Evolutionary conservation across 148 eudicot genomes (phyloP), one percentile per base, ranked within the genome.

Genomic region (Vaccinium myrtillus): DNA sequence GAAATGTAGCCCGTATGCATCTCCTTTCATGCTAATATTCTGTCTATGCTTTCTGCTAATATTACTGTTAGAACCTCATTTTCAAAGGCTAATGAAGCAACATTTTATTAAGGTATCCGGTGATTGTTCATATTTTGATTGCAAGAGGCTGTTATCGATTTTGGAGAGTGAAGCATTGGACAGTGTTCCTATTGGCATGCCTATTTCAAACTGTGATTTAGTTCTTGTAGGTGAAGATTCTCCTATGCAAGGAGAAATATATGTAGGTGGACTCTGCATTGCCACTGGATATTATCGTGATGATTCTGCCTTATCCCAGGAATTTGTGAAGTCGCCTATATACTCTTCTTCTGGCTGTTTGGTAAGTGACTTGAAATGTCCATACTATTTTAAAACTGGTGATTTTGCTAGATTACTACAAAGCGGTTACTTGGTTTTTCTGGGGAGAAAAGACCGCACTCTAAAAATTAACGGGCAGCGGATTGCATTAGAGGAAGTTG

Each of bases 51-150:
- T 80, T 3, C 50, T 27, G 30, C 19, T 82, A 70, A 59, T 81
- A 19, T 65, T 80, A 15, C 80, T 59, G 18, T 32, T 81, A 18
- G n/a, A 5, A 18, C 53, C 46, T 70, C 7, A 78, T 73, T 75
- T 70, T 56, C 36, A 51, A 9, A 49, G 23, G 58, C 84, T 85
- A 77, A 88, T 83, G 83, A 25, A 82, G 50, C 56, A 36, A 65
- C 8, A 23, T 73, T 73, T 74, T 48, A 18, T 65, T 23, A 46
- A 93, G 95, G 93, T 94, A 63, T 91, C 98, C 16, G 99, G 97
- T 78, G 99, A 96, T 84, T 96, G 98, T 87, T 92, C 95, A 61
- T 96, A 91, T 89, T 96, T 94, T 87, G 97, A 96, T 82, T 96
- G 98, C 92, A 90, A 89, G 81, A 85, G 83, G 73, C 88, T 93